phyloP scores from a whole-genome alignment of 2,329 filamentous ascomycete species.

The Trichophyton benhamiae region DNA sequence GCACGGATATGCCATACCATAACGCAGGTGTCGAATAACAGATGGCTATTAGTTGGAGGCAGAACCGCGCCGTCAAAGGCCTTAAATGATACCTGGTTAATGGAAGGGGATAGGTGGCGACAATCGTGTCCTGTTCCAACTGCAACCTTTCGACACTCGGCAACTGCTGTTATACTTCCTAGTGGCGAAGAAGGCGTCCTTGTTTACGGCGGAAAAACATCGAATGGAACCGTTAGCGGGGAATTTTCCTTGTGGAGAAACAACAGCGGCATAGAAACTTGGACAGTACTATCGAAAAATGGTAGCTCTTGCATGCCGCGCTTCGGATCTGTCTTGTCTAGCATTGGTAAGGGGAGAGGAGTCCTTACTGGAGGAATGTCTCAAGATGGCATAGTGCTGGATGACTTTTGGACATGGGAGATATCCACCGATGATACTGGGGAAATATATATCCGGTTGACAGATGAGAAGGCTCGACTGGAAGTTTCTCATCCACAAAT shows the following conservation, averaged over 20 bases:
- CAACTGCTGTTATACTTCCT: conserved; percentile 34
- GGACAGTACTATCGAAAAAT: conserved; percentile 31
- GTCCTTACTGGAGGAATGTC: conserved; percentile 62
- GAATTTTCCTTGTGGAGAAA: conserved; percentile 43
- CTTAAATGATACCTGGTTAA: conserved; percentile 64
- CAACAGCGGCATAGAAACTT: conserved; percentile 34
- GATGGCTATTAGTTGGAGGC: conserved; percentile 60
- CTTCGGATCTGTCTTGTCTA: conserved; percentile 44
- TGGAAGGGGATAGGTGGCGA: conserved; percentile 51
- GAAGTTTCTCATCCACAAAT: conserved; percentile 17
- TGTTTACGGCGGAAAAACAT: conserved; percentile 50
- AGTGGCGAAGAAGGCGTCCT: conserved; percentile 34
- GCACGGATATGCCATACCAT: conserved; percentile 63
- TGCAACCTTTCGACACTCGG: conserved; percentile 65
- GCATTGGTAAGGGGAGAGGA: conserved; percentile 39
- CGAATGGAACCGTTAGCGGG: conserved; percentile 37
- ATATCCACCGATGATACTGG: conserved; percentile 33
- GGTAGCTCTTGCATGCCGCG: conserved; percentile 35
- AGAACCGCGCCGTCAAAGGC: conserved; percentile 61
- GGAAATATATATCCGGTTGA: conserved; percentile 17
- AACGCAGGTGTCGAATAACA: conserved; percentile 48
- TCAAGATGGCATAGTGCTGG: conserved; percentile 48
- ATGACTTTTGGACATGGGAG: conserved; percentile 54
- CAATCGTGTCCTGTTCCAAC: conserved; percentile 52
- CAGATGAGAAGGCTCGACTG: conserved; percentile 19